Base-by-base conservation (phyloP, 768 basidiomycete species). In the Cystobasidium tubakii region DNA sequence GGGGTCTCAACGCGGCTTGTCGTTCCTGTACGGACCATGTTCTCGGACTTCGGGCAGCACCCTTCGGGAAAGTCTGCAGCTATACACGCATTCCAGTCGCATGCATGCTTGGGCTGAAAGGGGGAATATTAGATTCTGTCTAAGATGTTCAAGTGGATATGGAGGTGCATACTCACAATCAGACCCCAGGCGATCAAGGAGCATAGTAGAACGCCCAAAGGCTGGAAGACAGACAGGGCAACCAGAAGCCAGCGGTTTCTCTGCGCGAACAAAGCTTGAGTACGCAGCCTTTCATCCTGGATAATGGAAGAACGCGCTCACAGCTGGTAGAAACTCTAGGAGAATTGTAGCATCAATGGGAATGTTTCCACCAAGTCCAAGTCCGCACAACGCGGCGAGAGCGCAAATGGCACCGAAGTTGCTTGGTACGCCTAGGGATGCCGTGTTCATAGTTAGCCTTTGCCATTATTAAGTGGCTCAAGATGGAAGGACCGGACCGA, bases 301-400 rank as follows among this genome's bases (percentile, higher is more conserved):
- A 50, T 9, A 9, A 19, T 19, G 46, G 21, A 12, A 19, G 9
- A 9, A 6, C 21, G 46, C 23, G 29, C 69, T 62, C 6, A 66
- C 73, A 23, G 75, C 74, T 1, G 83, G 83, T 3, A 83, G 73
- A 76, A 83, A 83, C 74, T 83, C 82, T 60, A 83, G 80, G 2
- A 79, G 79, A 54, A 74, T 74, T 17, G 74, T 74, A 1, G 73
- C 66, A 74, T 83, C 82, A 75, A 82, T 81, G n/a, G 83, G 83
- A 54, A 83, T 82, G 77, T 83, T 82, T 7, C 82, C 82, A 19
- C 82, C 82, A 25, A 81, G 77, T 25, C 81, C 81, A 67, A 82
- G 63, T 15, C 76, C 77, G 25, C 77, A 66, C 19, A 80, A 62
- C 31, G 80, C 76, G 74, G 80, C 78, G 74, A 83, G 77, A 66